Evolutionary conservation across 2,329 filamentous ascomycete species (phyloP).

Genomic region (Hypoxylon sp.): DNA sequence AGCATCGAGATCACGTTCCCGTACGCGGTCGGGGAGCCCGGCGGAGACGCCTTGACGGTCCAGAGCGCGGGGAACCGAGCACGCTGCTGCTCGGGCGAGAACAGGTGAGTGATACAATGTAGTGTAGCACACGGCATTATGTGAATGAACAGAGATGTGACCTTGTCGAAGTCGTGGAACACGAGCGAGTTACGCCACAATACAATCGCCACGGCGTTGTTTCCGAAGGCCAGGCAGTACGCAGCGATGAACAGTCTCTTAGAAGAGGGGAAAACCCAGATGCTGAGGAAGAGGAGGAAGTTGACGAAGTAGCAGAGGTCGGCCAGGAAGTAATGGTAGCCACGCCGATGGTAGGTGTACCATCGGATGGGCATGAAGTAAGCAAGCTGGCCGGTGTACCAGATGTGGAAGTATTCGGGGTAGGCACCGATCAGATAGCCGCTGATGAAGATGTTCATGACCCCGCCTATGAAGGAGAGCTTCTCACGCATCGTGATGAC

Average conservation of each 20-base stretch:
- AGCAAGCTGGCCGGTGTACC: slow-evolving; percentile 86
- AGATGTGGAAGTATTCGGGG: slow-evolving; percentile 87
- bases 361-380: slow-evolving; percentile 98
- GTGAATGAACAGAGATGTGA: slow-evolving; percentile 97
- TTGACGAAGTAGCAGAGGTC: slow-evolving; percentile 99
- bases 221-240: slow-evolving; percentile 92
- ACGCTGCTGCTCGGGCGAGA: slow-evolving; percentile 69
- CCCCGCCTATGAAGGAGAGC: slow-evolving; percentile 92
- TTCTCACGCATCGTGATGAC: slow-evolving; percentile 91
- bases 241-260: slow-evolving; percentile 91
- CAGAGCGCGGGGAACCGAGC: slow-evolving; percentile 84
- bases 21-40: slow-evolving; percentile 82
- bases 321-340: slow-evolving; percentile 96
- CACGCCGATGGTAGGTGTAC: slow-evolving; percentile 88
- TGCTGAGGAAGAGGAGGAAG: slow-evolving; percentile 77
- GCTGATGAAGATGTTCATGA: slow-evolving; percentile 96
- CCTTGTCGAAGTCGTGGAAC: slow-evolving; percentile 98
- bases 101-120: slow-evolving; percentile 89
- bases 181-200: slow-evolving; percentile 99
- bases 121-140: slow-evolving; percentile 97
- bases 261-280: slow-evolving; percentile 91
- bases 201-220: slow-evolving; percentile 96
- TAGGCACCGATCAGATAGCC: slow-evolving; percentile 90
- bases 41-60: slow-evolving; percentile 73
- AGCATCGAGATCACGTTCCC: slow-evolving; percentile 83